These are phyloP conservation scores for Plectosphaerella sp. DNA, from an alignment of 2,329 filamentous ascomycete genomes.

Conservation along the genomic window DNA sequence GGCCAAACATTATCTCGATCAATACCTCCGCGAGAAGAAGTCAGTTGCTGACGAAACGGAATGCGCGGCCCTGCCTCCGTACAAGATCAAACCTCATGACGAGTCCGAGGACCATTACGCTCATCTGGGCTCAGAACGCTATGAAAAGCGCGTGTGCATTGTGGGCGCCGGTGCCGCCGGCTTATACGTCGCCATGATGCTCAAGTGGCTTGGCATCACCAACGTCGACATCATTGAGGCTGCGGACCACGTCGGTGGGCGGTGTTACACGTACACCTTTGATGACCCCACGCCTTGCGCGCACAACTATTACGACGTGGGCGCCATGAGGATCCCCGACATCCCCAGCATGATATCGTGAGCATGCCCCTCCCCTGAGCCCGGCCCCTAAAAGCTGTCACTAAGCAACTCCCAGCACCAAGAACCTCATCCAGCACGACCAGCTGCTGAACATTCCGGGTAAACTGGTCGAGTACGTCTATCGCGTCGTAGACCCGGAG, in stretches of 20 bases:
- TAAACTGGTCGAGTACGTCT: slow-evolving; percentile 8
- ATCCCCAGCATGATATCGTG: slow-evolving; percentile 20
- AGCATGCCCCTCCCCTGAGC: background rate
- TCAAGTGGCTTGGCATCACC: slow-evolving; percentile 20
- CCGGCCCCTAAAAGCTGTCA: background rate
- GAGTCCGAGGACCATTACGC: background rate
- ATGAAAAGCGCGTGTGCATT: slow-evolving; percentile 19
- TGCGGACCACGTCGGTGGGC: slow-evolving; percentile 24
- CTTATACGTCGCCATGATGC: slow-evolving; percentile 26
- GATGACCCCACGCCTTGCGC: slow-evolving; percentile 5
- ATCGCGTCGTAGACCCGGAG: background rate
- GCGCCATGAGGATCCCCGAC: slow-evolving; percentile 33
- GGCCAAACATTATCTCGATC: background rate
- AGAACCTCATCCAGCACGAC: background rate
- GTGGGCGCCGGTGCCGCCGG: slow-evolving; percentile 30
- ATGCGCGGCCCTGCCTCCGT: background rate
- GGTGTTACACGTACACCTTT: slow-evolving; percentile 28
- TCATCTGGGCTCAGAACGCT: background rate
- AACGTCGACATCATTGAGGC: slow-evolving; percentile 28
- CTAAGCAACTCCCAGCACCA: background rate
- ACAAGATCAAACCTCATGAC: background rate
- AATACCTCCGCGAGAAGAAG: background rate
- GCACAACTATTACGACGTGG: slow-evolving; percentile 35
- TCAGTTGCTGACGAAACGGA: background rate
- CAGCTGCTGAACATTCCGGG: slow-evolving; percentile 12